Evolutionary conservation across 2,329 filamentous ascomycete genomes (phyloP), one percentile per base, ranked within the genome.

Genomic region (Juglanconis juglandina): DNA sequence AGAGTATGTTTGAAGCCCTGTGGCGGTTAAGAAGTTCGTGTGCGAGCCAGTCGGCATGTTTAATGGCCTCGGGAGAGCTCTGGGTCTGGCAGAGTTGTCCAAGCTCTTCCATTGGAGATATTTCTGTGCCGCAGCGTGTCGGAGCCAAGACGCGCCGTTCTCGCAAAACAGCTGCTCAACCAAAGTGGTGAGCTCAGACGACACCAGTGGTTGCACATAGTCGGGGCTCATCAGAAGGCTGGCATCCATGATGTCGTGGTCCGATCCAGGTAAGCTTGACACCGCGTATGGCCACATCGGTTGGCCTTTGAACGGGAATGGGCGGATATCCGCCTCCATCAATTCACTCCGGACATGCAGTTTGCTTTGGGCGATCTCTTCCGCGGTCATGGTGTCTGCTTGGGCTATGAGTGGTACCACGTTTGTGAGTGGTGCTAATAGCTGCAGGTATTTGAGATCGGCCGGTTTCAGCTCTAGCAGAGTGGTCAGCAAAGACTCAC

Each of bases 141-240:
- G 87, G 55, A 98, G 81, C 81, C 91, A 93, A 3, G 90, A 83
- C 42, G 92, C 84, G 41, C 90, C 92, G 50, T 94, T 87, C 4
- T 83, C 81, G 50, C 92, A 88, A 67, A 98, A 93, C 0, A 97
- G 77, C 17, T 85, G 84, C 8, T 86, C 78, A n/a, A 96, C 83
- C 1, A 98, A 79, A 8, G 77, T 73, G 5, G 73, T 69, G 2
- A 98, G 83, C 47, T 98, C 93, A 8, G 92, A 95, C 0, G 84
- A 75, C 3, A 90, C 76, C 4, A 97, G 79, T 1, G 94, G 94
- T 63, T 91, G 88, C 13, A 95, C 79, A 70, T 97, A 98, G 68
- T 95, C 90, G 1, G 93, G 88, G 59, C 88, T 92, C 94, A 98
- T 98, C 17, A 98, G 81, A 0, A 96, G 79, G 68, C 92, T 96